These are phyloP conservation scores for Cyamopsis tetragonoloba DNA, from an alignment of 306 rosid genomes.

Conservation along the genomic window DNA sequence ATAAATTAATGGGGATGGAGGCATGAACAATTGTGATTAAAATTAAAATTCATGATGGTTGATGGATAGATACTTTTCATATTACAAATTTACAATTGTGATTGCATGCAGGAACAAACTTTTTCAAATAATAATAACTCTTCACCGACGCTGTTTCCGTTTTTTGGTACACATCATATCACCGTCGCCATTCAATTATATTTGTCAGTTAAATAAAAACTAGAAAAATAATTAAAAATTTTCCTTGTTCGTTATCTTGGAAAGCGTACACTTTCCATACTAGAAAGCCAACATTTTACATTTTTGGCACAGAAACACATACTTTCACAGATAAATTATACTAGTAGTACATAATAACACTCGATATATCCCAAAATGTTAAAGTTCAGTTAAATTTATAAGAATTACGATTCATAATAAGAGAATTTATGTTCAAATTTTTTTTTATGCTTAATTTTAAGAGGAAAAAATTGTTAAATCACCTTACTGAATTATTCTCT, in stretches of 20 bases:
- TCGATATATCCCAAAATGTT: too few species aligned
- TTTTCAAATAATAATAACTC: background rate
- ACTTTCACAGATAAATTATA: too few species aligned
- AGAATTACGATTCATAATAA: too few species aligned
- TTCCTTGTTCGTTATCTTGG: slow-evolving; percentile 21
- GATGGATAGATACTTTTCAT: background rate
- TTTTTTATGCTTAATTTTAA: too few species aligned
- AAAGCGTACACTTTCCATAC: background rate
- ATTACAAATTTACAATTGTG: background rate
- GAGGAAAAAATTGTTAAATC: too few species aligned
- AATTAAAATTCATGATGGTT: background rate
- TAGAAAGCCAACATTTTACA: background rate
- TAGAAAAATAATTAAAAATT: background rate
- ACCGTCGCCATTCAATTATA: slow-evolving; percentile 20
- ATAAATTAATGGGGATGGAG: background rate
- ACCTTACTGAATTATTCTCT: too few species aligned
- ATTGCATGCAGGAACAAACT: slow-evolving; percentile 11
- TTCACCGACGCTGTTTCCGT: slow-evolving; percentile 5
- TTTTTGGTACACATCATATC: slow-evolving; percentile 6
- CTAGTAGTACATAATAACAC: too few species aligned
- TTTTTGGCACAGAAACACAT: too few species aligned
- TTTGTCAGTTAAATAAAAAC: slow-evolving; percentile 19
- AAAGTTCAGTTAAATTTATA: too few species aligned
- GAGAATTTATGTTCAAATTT: too few species aligned
- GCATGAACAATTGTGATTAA: background rate